Evolutionary conservation across 2,329 filamentous ascomycete species (phyloP).

Genomic region (Cladosporium sp.): DNA sequence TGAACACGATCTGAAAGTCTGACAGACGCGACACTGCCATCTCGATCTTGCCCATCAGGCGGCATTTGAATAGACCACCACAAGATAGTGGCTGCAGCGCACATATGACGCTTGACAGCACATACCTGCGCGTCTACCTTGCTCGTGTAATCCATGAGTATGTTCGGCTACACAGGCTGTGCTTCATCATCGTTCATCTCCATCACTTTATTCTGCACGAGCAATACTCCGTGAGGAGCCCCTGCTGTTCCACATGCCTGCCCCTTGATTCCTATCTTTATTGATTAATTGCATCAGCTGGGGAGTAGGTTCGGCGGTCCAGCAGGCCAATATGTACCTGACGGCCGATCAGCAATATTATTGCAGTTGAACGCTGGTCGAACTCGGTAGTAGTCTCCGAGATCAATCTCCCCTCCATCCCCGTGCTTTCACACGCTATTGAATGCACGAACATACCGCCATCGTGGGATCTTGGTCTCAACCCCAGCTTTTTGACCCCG

Average conservation of each 20-base stretch:
- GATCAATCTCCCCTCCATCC: conserved; percentile 1
- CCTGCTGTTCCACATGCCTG: conserved; percentile 1
- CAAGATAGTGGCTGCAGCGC: conserved; percentile 21
- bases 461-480: conserved; percentile 14
- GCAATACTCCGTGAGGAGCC: background rate
- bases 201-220: conserved; percentile 19
- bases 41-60: conserved; percentile 12
- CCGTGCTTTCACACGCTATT: conserved; percentile 19
- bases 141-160: conserved; percentile 14
- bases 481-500: conserved; percentile 17
- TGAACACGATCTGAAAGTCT: conserved; percentile 7
- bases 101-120: conserved; percentile 24
- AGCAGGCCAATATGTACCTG: conserved; percentile 12
- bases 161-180: conserved; percentile 21
- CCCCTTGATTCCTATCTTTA: conserved; percentile 8
- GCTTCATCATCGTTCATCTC: conserved; percentile 14
- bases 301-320: background rate
- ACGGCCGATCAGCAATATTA: conserved; percentile 17
- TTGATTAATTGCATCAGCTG: too few relatives aligned
- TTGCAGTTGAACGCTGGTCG: conserved; percentile 21
- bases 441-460: conserved; percentile 14
- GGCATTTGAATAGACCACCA: conserved; percentile 8
- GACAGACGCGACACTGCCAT: conserved; percentile 11
- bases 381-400: conserved; percentile 23
- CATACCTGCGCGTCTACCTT: conserved; percentile 19